Evolutionary conservation across 208 protist species (phyloP), one percentile per base, ranked within the genome.

Genomic region (Leishmania mexicana): DNA sequence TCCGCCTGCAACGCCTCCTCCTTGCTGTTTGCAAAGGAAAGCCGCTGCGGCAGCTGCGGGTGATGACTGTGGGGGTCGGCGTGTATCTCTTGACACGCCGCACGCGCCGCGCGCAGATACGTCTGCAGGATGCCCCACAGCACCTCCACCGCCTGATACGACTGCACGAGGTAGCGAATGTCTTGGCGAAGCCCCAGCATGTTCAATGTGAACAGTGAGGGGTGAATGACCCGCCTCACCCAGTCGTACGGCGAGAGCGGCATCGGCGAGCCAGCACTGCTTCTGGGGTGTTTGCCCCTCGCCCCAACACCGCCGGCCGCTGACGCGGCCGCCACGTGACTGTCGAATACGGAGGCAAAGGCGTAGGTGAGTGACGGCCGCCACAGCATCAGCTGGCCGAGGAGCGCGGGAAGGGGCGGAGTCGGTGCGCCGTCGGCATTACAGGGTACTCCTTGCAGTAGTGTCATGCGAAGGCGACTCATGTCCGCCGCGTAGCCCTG

Each of bases 91-190:
- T 38, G 76, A 80, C 76, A 80, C 35, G 64, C 65, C 42, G 79
- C 72, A 11, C 42, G 57, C 8, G 68, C 76, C 3, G 38, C 1
- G 17, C 47, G 42, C 75, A 86, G 65, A n/a, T 77, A 60, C 7
- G 21, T 17, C 31, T 68, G 73, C 67, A 86, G 65, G 53, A 58
- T 71, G n/a, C 58, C 58, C 78, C 79, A 80, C 74, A 82, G 58
- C 51, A 81, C 79, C 80, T 83, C 78, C 54, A 87, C 73, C 19
- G 75, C 76, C 42, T 87, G 78, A 70, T 84, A 74, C 10, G 81
- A 67, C 38, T 78, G 77, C 47, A 85, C 70, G 2, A 85, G 72
- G 73, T 85, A 85, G 51, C 77, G 77, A 19, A 60, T 58, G 31
- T 85, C 81, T 38, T 81, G 81, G 6, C 81, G 81, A 28, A 85